Conservation (phyloP, 352 stramenopile species). For the Phytophthora cryptogea region DNA sequence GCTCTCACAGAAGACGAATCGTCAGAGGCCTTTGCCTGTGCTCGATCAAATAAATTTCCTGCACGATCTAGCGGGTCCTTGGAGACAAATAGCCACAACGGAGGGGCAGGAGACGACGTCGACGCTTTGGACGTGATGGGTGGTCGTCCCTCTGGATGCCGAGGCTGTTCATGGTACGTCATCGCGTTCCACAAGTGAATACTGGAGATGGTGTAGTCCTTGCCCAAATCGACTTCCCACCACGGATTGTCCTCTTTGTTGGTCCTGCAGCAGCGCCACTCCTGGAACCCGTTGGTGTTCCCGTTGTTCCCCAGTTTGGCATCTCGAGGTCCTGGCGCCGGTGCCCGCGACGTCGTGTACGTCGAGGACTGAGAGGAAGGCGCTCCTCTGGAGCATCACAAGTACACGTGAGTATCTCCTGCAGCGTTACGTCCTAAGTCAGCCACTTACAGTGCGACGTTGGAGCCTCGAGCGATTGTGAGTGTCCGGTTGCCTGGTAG, state of each 20-base stretch:
- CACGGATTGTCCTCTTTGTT: constrained; percentile 59
- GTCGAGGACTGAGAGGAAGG: constrained; percentile 61
- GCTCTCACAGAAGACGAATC: constrained; percentile 22
- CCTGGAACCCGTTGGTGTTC: constrained; percentile 66
- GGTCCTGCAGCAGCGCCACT: constrained; percentile 72
- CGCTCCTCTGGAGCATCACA: constrained; percentile 11
- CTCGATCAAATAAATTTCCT: constrained; percentile 18
- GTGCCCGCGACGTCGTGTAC: constrained; percentile 38
- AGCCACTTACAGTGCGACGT: constrained; percentile 62
- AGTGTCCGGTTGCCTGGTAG: constrained; percentile 72
- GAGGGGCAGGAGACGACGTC: constrained; percentile 36
- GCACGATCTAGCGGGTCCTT: constrained; percentile 38
- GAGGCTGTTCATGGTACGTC: constrained; percentile 72
- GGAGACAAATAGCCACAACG: constrained; percentile 66
- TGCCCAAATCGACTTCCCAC: constrained; percentile 75
- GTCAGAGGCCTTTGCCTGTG: constrained; percentile 18
- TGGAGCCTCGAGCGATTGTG: constrained; percentile 42
- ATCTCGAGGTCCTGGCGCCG: constrained; percentile 43
- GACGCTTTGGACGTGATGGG: constrained; percentile 41
- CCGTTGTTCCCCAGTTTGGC: constrained; percentile 68
- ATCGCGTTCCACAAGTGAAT: constrained; percentile 73
- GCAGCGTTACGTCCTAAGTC: not conserved
- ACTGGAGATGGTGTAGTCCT: constrained; percentile 34
- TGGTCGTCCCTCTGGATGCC: constrained; percentile 43
- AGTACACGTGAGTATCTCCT: not conserved